These are phyloP conservation scores for Pseudogymnoascus sp. DNA, from an alignment of 2,329 filamentous ascomycete species.

Conservation along the genomic window DNA sequence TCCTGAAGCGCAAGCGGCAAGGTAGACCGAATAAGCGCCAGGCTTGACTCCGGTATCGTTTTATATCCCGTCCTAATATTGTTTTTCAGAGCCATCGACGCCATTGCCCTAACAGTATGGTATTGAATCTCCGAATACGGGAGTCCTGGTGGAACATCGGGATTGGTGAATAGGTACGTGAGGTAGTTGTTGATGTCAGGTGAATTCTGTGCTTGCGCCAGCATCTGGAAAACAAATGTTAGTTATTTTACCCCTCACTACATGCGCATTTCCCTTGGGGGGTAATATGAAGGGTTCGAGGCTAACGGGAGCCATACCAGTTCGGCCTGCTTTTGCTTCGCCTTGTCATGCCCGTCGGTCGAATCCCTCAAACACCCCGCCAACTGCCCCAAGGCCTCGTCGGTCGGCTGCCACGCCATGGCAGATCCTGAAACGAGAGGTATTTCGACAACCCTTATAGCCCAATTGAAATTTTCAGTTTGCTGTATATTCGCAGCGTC, in stretches of 20 bases:
- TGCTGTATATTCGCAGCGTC: conserved; percentile 13
- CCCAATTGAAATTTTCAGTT: conserved; percentile 6
- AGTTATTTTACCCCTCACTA: neutral
- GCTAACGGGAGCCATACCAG: conserved; percentile 8
- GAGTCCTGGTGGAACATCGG: conserved; percentile 54
- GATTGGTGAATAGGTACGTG: conserved; percentile 76
- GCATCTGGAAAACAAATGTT: conserved; percentile 58
- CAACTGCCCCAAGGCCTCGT: conserved; percentile 82
- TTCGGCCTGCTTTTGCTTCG: conserved; percentile 82
- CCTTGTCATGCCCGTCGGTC: conserved; percentile 72
- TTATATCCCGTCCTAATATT: conserved; percentile 73
- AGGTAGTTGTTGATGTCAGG: conserved; percentile 98
- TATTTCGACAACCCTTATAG: neutral
- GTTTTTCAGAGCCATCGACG: conserved; percentile 93
- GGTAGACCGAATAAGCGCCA: conserved; percentile 71
- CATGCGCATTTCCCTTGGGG: neutral
- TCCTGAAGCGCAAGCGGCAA: conserved; percentile 77
- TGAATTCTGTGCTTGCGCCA: conserved; percentile 76
- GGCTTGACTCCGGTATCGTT: conserved; percentile 63
- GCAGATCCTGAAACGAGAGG: conserved; percentile 12
- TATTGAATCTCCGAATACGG: conserved; percentile 54
- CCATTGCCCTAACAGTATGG: conserved; percentile 73
- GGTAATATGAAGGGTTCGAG: conserved; percentile 17
- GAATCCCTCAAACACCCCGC: conserved; percentile 87
- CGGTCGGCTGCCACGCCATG: conserved; percentile 91